These are phyloP conservation scores for Inga laurina DNA, from an alignment of 306 rosid genomes.

Conservation along the genomic window DNA sequence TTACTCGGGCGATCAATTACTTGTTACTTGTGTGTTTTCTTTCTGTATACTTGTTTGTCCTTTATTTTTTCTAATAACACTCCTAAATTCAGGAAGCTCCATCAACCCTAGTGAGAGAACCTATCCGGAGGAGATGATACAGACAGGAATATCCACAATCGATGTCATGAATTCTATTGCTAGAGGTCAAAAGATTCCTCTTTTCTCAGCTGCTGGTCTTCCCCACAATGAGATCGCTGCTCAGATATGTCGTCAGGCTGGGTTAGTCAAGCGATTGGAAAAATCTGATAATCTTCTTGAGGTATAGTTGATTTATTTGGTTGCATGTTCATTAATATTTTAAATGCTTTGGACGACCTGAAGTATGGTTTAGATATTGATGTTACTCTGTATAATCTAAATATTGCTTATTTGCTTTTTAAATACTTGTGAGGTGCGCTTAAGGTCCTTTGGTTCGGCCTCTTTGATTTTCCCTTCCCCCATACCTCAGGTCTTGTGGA, in stretches of 20 bases:
- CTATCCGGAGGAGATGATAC: constrained; percentile 99
- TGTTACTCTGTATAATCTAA: not conserved
- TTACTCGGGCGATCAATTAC: not conserved
- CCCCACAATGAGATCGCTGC: constrained; percentile 99
- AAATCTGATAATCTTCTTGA: constrained; percentile 85
- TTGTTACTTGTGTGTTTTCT: constrained; percentile 1
- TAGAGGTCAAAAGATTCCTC: constrained; percentile 98
- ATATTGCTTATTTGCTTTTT: constrained; percentile 14
- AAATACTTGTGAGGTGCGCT: not conserved
- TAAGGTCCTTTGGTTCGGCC: not conserved
- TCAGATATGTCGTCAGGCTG: constrained; percentile 99
- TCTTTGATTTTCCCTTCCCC: not conserved
- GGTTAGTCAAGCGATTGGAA: constrained; percentile 96
- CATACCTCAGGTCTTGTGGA: not conserved
- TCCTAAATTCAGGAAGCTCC: constrained; percentile 78
- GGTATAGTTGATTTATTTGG: constrained; percentile 47
- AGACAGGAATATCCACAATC: constrained; percentile 97
- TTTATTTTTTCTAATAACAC: constrained; percentile 8
- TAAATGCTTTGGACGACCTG: constrained; percentile 16
- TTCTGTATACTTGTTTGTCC: constrained; percentile 4
- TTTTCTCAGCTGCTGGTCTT: constrained; percentile 99
- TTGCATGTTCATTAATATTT: constrained; percentile 25
- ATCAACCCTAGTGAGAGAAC: constrained; percentile 99
- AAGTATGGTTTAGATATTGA: constrained; percentile 3
- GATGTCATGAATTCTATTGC: constrained; percentile 99